Base-by-base conservation (phyloP, 2,329 filamentous ascomycete genomes). In the Aspergillus jensenii region DNA sequence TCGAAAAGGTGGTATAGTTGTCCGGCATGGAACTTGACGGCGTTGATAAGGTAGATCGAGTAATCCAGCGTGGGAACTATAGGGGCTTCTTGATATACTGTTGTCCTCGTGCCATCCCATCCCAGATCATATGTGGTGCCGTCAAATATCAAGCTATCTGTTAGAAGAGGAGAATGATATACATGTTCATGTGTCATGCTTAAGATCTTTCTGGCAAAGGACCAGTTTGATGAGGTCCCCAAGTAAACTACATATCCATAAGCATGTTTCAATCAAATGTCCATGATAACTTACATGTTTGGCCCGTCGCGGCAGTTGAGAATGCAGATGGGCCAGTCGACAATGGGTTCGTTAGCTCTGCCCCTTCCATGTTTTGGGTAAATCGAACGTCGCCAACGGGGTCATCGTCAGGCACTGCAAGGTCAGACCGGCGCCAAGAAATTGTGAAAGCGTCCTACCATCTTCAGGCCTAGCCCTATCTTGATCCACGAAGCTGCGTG, bases 181-280 rank as follows among this genome's bases (percentile, higher is more conserved):
- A 82, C 70, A 52, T 78, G 74, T 58, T 82, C 77, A 48, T 83
- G 78, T 0, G 78, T 76, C 52, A 83, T 73, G 25, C 72, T 76
- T n/a, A 84, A 70, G 2, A 83, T 75, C 17, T 79, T 76, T 7
- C 81, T 73, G 25, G 77, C 77, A 50, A 84, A 84, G 0, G 81
- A 81, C 82, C 82, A 84, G 47, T 82, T 84, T 1, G 82, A 84
- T 0, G 82, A 84, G 2, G 80, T 81, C 1, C 82, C 82, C 8
- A 84, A 73, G 57, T 83, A 84, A 55, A 76, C 81, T 83, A 11
- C 27, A 19, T 25, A 3, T 50, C 23, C 3, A 8, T 56, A 15
- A 50, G 54, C 39, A 3, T 23, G 15, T 17, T 31, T 15, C 12
- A 37, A 12, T 31, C 17, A 4, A 39, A 23, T 17, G 27, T 9